These are phyloP conservation scores for Peterozyma xylosa DNA, from an alignment of 805 yeast genomes.

Conservation along the genomic window DNA sequence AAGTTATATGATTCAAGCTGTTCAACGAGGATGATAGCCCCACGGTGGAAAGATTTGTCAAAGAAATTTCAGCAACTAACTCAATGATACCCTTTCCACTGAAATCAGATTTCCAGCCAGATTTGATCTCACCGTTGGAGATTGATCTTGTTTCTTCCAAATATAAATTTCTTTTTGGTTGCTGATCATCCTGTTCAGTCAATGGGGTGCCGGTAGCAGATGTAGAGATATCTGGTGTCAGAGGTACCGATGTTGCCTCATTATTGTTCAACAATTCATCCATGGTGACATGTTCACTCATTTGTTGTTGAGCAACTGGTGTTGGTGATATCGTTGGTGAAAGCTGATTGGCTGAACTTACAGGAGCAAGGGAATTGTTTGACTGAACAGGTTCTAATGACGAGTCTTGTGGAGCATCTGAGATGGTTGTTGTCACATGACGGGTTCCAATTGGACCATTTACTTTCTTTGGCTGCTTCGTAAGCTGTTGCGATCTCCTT, in stretches of 20 bases:
- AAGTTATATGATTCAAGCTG: slow-evolving; percentile 20
- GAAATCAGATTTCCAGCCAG: slow-evolving; percentile 96
- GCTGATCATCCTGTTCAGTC: slow-evolving; percentile 16
- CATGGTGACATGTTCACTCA: neutral
- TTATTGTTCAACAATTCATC: slow-evolving; percentile 8
- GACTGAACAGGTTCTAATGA: neutral
- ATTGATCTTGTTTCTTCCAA: slow-evolving; percentile 71
- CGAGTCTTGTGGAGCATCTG: neutral
- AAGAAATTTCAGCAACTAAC: slow-evolving; percentile 62
- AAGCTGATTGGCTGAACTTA: neutral
- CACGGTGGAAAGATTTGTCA: slow-evolving; percentile 49
- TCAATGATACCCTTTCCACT: slow-evolving; percentile 73
- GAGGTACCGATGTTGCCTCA: slow-evolving; percentile 13
- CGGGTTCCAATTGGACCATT: neutral
- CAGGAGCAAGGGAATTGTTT: neutral
- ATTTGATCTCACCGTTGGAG: slow-evolving; percentile 71
- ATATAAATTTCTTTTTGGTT: slow-evolving; percentile 34
- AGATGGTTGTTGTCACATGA: neutral
- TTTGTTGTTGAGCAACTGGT: slow-evolving; percentile 1
- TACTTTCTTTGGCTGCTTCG: neutral
- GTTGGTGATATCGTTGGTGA: neutral
- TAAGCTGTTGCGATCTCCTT: slow-evolving; percentile 18
- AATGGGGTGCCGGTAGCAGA: slow-evolving; percentile 13
- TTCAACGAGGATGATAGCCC: slow-evolving; percentile 25
- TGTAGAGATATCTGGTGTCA: slow-evolving; percentile 20